These are phyloP conservation scores for Luffa aegyptiaca DNA, from an alignment of 306 rosid species.

Conservation along the genomic window DNA sequence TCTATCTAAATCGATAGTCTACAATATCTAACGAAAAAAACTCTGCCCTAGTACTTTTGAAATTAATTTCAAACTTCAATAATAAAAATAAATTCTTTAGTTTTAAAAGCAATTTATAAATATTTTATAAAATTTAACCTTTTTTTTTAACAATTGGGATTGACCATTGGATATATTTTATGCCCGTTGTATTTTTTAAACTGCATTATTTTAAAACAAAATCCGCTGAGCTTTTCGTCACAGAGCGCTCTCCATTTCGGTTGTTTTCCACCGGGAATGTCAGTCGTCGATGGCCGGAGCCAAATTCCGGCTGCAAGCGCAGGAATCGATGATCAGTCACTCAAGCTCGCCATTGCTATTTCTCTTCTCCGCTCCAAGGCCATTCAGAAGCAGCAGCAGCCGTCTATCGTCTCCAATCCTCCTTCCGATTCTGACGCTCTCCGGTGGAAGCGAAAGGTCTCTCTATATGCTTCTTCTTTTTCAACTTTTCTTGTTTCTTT, in stretches of 20 bases:
- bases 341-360: conserved; percentile 66
- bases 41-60: too few species aligned
- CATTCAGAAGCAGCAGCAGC: conserved; percentile 17
- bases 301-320: neutral
- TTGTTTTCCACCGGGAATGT: conserved; percentile 23
- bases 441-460: conserved; percentile 92
- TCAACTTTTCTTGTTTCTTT: neutral
- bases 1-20: too few species aligned
- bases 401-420: conserved; percentile 13
- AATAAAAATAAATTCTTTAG: too few species aligned
- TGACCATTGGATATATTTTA: too few species aligned
- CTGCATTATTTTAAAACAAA: too few species aligned
- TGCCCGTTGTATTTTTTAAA: too few species aligned
- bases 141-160: too few species aligned
- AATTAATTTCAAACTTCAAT: too few species aligned
- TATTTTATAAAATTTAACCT: too few species aligned
- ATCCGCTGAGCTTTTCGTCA: neutral
- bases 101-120: too few species aligned
- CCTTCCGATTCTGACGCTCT: conserved; percentile 44
- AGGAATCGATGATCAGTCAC: conserved; percentile 36
- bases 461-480: neutral
- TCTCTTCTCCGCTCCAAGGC: conserved; percentile 65
- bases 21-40: too few species aligned
- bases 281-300: conserved; percentile 9
- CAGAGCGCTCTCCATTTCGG: neutral